These are phyloP conservation scores for Alternaria hordeiaustralica DNA, from an alignment of 2,329 filamentous ascomycete genomes.

Conservation along the genomic window DNA sequence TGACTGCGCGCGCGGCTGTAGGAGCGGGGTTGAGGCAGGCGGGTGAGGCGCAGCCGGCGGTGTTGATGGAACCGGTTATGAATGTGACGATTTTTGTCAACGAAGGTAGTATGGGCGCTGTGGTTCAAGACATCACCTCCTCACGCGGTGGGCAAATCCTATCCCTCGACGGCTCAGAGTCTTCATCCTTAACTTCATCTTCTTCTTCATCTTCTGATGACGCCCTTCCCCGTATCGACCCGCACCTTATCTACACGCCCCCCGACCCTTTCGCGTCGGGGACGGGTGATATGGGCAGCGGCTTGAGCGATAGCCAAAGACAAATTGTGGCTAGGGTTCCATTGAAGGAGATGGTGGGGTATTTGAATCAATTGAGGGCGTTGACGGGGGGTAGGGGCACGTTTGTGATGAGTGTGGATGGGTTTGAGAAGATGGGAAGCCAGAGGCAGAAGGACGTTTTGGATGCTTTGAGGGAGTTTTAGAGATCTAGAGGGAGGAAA, in stretches of 20 bases:
- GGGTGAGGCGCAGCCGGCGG: slow-evolving; percentile 52
- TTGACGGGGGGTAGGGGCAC: slow-evolving; percentile 85
- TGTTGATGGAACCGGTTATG: slow-evolving; percentile 93
- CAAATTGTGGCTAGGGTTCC: slow-evolving; percentile 86
- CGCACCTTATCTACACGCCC: slow-evolving; percentile 81
- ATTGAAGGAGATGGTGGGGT: slow-evolving; percentile 95
- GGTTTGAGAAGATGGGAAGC: slow-evolving; percentile 70
- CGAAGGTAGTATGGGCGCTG: slow-evolving; percentile 77
- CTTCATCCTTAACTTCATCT: slow-evolving; percentile 10
- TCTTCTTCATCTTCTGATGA: slow-evolving; percentile 23
- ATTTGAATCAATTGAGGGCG: slow-evolving; percentile 85
- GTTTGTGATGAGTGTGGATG: slow-evolving; percentile 76
- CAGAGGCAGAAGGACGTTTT: slow-evolving; percentile 66
- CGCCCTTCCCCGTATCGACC: slow-evolving; percentile 64
- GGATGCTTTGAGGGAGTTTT: slow-evolving; percentile 41
- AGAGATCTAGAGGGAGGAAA: neutral
- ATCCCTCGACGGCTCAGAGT: slow-evolving; percentile 62
- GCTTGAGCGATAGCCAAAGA: slow-evolving; percentile 42
- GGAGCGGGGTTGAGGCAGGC: no score
- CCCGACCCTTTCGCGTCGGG: slow-evolving; percentile 76
- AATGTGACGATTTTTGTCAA: slow-evolving; percentile 84
- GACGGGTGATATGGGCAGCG: slow-evolving; percentile 23
- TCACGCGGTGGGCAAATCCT: slow-evolving; percentile 76
- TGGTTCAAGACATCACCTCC: slow-evolving; percentile 82
- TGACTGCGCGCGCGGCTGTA: slow-evolving; percentile 68